Evolutionary conservation across 2,329 filamentous ascomycete species (phyloP).

Genomic region (Epichloe aotearoae): DNA sequence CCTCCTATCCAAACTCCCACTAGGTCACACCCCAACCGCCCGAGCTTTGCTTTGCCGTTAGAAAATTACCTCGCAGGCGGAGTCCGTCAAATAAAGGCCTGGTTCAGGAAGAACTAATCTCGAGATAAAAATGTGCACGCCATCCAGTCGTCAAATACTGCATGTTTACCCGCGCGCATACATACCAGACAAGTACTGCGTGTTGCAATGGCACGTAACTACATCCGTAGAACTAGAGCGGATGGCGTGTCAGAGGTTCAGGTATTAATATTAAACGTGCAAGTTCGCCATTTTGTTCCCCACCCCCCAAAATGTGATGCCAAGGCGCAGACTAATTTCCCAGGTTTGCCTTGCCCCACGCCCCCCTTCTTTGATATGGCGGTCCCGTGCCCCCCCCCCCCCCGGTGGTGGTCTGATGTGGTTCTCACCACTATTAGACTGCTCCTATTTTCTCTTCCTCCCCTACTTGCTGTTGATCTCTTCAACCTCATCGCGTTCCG

Average conservation of each 20-base stretch:
- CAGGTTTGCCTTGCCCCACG: background rate
- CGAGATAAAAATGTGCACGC: background rate
- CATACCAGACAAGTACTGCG: constrained; percentile 4
- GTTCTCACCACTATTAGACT: background rate
- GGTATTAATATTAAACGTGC: background rate
- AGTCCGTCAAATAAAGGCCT: no score
- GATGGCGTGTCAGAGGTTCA: constrained; percentile 5
- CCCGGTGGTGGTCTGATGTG: background rate
- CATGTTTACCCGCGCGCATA: background rate
- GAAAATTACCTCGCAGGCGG: no score
- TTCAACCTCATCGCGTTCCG: constrained; percentile 16
- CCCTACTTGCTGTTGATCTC: constrained; percentile 14
- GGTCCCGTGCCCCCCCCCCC: background rate
- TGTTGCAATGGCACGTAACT: background rate
- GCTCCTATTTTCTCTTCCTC: constrained; percentile 6
- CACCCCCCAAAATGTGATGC: background rate
- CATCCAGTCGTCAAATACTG: background rate
- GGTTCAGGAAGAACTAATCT: no score
- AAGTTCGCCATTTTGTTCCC: background rate
- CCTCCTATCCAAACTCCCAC: background rate
- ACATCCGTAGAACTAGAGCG: background rate
- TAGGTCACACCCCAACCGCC: background rate
- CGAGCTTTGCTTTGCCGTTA: background rate
- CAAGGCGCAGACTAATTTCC: constrained; percentile 4
- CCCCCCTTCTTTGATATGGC: background rate